phyloP scores from a whole-genome alignment of 495 filamentous ascomycete species.

The Viridothelium virens region DNA sequence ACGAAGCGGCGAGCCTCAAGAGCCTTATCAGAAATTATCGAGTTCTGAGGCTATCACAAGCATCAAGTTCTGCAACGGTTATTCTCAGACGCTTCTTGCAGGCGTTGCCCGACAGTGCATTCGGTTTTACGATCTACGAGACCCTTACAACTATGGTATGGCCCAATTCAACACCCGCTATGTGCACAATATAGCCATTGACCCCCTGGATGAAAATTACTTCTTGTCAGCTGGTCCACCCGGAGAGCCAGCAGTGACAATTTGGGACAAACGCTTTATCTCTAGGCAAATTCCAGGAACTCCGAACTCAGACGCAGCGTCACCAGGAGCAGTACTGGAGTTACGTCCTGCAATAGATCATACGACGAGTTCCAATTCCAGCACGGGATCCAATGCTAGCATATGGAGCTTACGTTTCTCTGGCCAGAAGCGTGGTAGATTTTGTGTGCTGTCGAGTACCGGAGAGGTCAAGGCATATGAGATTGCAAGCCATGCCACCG shows the following conservation, averaged over 20 bases:
- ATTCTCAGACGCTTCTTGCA: slow-evolving; percentile 72
- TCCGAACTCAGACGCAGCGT: slow-evolving; percentile 37
- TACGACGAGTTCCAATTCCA: slow-evolving; percentile 26
- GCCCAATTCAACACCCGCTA: slow-evolving; percentile 68
- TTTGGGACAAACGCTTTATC: slow-evolving; percentile 81
- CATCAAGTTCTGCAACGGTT: slow-evolving; percentile 80
- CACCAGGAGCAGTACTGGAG: slow-evolving; percentile 51
- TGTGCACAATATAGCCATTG: slow-evolving; percentile 84
- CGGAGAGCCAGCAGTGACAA: slow-evolving; percentile 60
- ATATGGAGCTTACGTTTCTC: slow-evolving; percentile 79
- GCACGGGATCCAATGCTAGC: slow-evolving; percentile 28
- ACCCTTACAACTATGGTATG: slow-evolving; percentile 41
- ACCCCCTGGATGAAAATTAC: slow-evolving; percentile 85
- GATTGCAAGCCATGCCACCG: neutral
- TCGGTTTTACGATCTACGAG: slow-evolving; percentile 83
- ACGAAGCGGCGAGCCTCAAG: slow-evolving; percentile 37
- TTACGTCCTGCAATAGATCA: slow-evolving; percentile 57
- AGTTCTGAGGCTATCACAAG: slow-evolving; percentile 82
- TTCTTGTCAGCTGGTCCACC: slow-evolving; percentile 78
- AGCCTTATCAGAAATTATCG: slow-evolving; percentile 65
- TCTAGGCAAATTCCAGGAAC: slow-evolving; percentile 37
- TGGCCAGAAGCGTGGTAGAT: slow-evolving; percentile 59
- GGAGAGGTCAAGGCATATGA: slow-evolving; percentile 58
- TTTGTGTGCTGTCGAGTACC: slow-evolving; percentile 68
- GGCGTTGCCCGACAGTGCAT: slow-evolving; percentile 81